Base-by-base conservation (phyloP, 768 basidiomycete genomes). In the Kwoniella sp. region DNA sequence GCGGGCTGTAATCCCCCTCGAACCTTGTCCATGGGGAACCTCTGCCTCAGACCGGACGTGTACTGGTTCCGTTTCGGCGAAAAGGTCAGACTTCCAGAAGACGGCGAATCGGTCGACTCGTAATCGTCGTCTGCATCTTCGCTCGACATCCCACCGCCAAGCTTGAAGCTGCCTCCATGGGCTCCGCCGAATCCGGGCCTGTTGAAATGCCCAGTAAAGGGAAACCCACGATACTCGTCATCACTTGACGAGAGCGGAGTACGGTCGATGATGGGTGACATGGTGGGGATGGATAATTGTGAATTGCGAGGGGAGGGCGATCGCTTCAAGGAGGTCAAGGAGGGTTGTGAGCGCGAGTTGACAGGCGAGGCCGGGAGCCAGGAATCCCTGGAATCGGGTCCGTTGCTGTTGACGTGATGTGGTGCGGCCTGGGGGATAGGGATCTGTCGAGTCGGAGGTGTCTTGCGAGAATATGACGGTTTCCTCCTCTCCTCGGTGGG, bases 51-150 rank as follows among this genome's bases (percentile, higher is more conserved):
- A 20, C 45, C 50, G 29, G 19, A 12, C 6, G 20, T 37, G 14
- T 28, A 36, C 6, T 49, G 25, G 11, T 25, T 36, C 0, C 57
- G 44, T 40, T 62, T 63, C 0, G 65, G 56, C 15, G 51, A 49
- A 34, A 67, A 67, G 0, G 62, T 52, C 25, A 67, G 33, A 9
- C 60, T 62, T 17, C 56, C 65, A 6, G 62, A 64, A 0, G 62
- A 64, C 26, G 59, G 62, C 7, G 64, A 66, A 45, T 62, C 57
- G 25, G 51, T 55, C 15, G 38, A 49, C n/a, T 65, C 61, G 22
- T 60, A 59, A 46, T 69, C 67, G 39, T 66, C 67, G 53, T 69
- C 67, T 14, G 62, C 67, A 46, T 69, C 67, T 40, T 65, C 63
- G 17, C 59, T 59, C 27, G 53, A 45, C 36, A 57, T 43, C 3